Percentiles rank a stretch among this genome's conserved stretches.
Conservation (phyloP, 2,329 filamentous ascomycete genomes). For the Didymella exigua region DNA sequence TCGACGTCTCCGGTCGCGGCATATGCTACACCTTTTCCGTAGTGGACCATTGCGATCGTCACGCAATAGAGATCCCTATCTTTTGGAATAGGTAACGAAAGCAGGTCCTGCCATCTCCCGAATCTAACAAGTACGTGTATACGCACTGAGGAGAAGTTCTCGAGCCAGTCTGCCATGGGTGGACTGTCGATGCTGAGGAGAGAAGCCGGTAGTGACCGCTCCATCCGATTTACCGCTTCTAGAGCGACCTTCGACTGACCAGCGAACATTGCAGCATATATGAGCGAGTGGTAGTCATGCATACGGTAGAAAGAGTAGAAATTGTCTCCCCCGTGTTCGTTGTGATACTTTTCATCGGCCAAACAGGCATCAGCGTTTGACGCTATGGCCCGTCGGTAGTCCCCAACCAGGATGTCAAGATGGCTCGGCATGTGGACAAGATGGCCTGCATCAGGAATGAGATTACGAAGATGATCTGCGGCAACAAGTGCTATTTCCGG, state of each 20-base stretch:
- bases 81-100: slow-evolving; percentile 60
- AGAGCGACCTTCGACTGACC: slow-evolving; percentile 68
- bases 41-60: slow-evolving; percentile 71
- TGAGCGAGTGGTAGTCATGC: slow-evolving; percentile 75
- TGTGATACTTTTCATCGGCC: slow-evolving; percentile 71
- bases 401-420: slow-evolving; percentile 73
- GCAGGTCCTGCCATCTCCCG: slow-evolving; percentile 71
- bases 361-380: slow-evolving; percentile 70
- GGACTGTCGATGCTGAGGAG: slow-evolving; percentile 68
- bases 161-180: slow-evolving; percentile 80
- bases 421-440: slow-evolving; percentile 79
- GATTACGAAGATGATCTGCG: slow-evolving; percentile 66
- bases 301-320: slow-evolving; percentile 80
- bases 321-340: slow-evolving; percentile 64
- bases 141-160: slow-evolving; percentile 70
- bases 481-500: slow-evolving; percentile 67
- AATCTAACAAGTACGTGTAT: slow-evolving; percentile 75
- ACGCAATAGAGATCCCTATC: slow-evolving; percentile 69
- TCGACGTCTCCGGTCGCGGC: slow-evolving; percentile 63
- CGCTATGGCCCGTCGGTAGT: slow-evolving; percentile 69
- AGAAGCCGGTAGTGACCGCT: slow-evolving; percentile 66
- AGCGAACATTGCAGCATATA: slow-evolving; percentile 80
- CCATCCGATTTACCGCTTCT: slow-evolving; percentile 64
- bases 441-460: slow-evolving; percentile 73
- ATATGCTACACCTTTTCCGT: slow-evolving; percentile 70